phyloP scores from a whole-genome alignment of 768 basidiomycete genomes.

The Cytidiella melzeri region DNA sequence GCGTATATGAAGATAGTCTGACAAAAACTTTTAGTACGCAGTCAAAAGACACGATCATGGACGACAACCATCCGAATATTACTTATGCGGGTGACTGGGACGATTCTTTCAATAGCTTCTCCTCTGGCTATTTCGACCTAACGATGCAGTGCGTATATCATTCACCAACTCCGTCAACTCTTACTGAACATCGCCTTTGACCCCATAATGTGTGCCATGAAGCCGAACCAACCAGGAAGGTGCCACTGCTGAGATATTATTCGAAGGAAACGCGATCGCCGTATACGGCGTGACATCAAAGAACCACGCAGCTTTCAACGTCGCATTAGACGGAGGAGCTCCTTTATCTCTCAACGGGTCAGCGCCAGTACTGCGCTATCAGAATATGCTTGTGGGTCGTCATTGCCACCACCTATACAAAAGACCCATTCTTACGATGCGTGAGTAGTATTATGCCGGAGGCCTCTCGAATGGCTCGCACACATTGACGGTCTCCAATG shows the following conservation, averaged over 20 bases:
- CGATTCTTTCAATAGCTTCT: constrained; percentile 1
- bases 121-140: neutral
- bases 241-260: neutral
- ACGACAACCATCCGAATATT: neutral
- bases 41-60: neutral
- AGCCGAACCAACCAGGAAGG: constrained; percentile 3
- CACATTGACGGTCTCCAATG: neutral
- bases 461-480: neutral
- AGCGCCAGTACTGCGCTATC: neutral
- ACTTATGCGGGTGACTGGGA: constrained; percentile 2
- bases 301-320: neutral
- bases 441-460: neutral
- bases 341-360: neutral
- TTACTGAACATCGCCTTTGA: too few species aligned
- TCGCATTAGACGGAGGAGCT: neutral
- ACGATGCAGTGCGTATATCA: constrained; percentile 8
- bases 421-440: neutral
- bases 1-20: neutral
- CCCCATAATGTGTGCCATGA: too few species aligned
- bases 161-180: too few species aligned
- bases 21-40: constrained; percentile 6
- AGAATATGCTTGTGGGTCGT: neutral
- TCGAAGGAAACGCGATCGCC: constrained; percentile 7
- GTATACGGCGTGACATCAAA: neutral
- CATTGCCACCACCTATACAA: neutral